Evolutionary conservation across 495 filamentous ascomycete species (phyloP).

Genomic region (Hypomontagnella submonticulosa): DNA sequence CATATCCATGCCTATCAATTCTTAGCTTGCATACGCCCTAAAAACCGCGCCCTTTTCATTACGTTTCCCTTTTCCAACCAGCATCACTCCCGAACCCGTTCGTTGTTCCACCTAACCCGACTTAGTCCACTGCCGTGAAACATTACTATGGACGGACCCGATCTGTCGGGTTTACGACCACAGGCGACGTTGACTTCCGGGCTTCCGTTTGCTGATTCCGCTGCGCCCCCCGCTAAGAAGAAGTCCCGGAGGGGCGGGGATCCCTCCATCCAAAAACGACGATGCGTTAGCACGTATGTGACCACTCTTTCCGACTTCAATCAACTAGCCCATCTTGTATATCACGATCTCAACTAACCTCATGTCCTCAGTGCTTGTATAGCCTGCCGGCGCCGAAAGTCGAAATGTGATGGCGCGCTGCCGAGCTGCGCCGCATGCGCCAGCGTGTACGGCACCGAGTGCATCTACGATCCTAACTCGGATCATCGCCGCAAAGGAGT

Average conservation of each 20-base stretch:
- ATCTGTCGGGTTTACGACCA: conserved; percentile 35
- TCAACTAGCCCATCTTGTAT: background rate
- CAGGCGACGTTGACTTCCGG: conserved; percentile 23
- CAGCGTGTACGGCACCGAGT: conserved; percentile 92
- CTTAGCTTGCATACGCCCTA: conserved; percentile 37
- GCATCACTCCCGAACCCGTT: conserved; percentile 14
- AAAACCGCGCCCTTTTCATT: conserved; percentile 33
- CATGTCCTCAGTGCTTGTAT: conserved; percentile 72
- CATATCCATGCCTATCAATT: conserved; percentile 31
- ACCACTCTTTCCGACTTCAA: conserved; percentile 1
- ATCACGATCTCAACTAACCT: conserved; percentile 19
- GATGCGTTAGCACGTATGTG: conserved; percentile 82
- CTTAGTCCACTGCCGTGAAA: conserved; percentile 18
- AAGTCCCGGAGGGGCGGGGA: conserved; percentile 62
- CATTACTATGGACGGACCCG: conserved; percentile 39
- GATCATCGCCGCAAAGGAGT: conserved; percentile 97
- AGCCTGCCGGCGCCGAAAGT: conserved; percentile 89
- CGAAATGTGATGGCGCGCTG: conserved; percentile 93
- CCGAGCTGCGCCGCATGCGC: conserved; percentile 95
- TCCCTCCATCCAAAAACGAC: conserved; percentile 71
- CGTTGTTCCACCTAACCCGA: conserved; percentile 9
- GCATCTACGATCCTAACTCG: conserved; percentile 94
- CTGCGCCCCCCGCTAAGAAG: conserved; percentile 55
- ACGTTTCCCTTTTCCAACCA: conserved; percentile 32
- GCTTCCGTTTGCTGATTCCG: conserved; percentile 28